Evolutionary conservation across 1,139 yeast genomes (phyloP).

Genomic region (Taphrina confusa): DNA sequence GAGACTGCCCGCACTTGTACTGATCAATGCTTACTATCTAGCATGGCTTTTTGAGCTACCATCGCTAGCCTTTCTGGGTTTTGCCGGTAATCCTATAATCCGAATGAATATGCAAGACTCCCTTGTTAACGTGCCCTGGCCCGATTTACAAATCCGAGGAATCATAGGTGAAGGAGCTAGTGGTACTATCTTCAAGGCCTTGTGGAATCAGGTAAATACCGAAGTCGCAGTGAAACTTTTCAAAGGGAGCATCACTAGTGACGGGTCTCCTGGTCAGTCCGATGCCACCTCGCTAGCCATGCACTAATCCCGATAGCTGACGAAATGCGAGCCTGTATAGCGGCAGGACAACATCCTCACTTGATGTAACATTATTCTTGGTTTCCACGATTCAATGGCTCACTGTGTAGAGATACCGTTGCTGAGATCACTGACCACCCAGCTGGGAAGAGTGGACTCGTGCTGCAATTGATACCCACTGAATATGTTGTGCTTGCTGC

Average conservation of each 20-base stretch:
- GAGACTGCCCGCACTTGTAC: not conserved
- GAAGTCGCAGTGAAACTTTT: constrained; percentile 26
- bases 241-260: constrained; percentile 25
- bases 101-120: not conserved
- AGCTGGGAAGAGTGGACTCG: not conserved
- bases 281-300: not conserved
- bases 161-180: constrained; percentile 27
- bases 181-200: constrained; percentile 15
- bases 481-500: constrained; percentile 10
- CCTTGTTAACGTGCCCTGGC: not conserved
- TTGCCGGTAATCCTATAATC: constrained; percentile 23
- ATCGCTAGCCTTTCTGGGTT: constrained; percentile 17
- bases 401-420: constrained; percentile 1
- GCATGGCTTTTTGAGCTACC: constrained; percentile 21
- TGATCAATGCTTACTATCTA: not conserved
- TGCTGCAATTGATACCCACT: constrained; percentile 18
- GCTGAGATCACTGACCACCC: constrained; percentile 8
- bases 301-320: not conserved
- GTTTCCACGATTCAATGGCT: too few relatives aligned
- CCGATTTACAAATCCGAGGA: not conserved
- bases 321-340: constrained; percentile 23
- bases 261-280: constrained; percentile 18
- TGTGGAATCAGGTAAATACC: not conserved
- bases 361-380: constrained; percentile 7
- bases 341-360: constrained; percentile 23